Evolutionary conservation across 129 eudicot species (phyloP), one percentile per base, ranked within the genome.

Genomic region (Flaveria ramosissima): DNA sequence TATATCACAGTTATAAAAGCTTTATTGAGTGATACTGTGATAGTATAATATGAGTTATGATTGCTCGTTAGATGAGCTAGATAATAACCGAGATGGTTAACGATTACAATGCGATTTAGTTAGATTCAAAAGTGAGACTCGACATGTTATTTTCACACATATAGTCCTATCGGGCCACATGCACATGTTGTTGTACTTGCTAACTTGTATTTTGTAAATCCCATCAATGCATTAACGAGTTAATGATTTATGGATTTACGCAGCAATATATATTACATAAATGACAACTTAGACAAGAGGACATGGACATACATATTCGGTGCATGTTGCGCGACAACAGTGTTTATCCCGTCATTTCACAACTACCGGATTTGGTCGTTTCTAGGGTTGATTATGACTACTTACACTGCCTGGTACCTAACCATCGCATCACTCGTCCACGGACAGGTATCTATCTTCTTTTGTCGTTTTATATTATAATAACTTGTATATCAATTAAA

Each of bases 271-370:
- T 93, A 93, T 74, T 93, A 93, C 89, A 89, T 93, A 84, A 93
- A 93, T 85, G 98, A 93, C 81, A 89, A 89, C 81, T 78, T 93
- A 87, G 98, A 93, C 96, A 93, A 93, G 92, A 91, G 98, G 80
- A 93, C 98, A 47, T 94, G 98, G 98, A 94, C 98, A 15, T 94
- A 94, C 80, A 94, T 94, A 41, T 94, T 94, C 39, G 98, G 98
- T 57, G 98, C 98, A 27, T 94, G 98, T 41, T 94, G 98, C 68
- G 98, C 98, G n/a, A 94, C 98, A 9, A 93, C 98, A 3, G 97
- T 93, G 16, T 93, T 93, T 79, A 87, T 93, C 51, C 98, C 98
- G 36, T 93, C 98, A 57, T 93, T 93, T 72, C 98, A 89, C 89
- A 93, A 93, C 82, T 93, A 93, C 79, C 83, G 98, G 68, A 89